Conservation (phyloP, 2,329 filamentous ascomycete species). For the Fusarium chuoi region DNA sequence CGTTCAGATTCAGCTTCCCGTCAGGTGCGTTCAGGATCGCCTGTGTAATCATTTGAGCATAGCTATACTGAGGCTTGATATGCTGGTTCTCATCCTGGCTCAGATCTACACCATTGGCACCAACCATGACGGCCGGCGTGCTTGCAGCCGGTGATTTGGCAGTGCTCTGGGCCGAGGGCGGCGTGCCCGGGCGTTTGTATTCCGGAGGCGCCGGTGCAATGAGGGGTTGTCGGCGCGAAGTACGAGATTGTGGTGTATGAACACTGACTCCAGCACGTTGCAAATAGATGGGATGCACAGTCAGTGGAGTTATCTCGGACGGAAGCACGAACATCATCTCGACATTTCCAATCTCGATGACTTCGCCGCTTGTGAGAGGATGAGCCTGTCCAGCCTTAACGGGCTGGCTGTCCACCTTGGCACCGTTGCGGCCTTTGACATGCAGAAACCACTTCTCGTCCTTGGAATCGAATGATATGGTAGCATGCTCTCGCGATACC, state of each 20-base stretch:
- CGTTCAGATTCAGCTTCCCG: slow-evolving; percentile 88
- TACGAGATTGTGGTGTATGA: slow-evolving; percentile 44
- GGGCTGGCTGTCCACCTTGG: slow-evolving; percentile 80
- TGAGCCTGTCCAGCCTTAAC: slow-evolving; percentile 74
- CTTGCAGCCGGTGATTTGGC: slow-evolving; percentile 49
- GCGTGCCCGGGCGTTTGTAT: slow-evolving; percentile 70
- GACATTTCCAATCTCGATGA: slow-evolving; percentile 89
- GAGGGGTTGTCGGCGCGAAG: slow-evolving; percentile 55
- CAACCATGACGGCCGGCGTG: slow-evolving; percentile 52
- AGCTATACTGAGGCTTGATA: slow-evolving; percentile 95
- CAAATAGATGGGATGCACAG: slow-evolving; percentile 75
- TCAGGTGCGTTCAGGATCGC: slow-evolving; percentile 89
- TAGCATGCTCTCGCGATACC: slow-evolving; percentile 80
- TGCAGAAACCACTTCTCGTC: slow-evolving; percentile 82
- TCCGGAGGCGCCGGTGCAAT: slow-evolving; percentile 70
- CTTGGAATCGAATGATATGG: slow-evolving; percentile 77
- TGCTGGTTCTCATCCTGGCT: slow-evolving; percentile 87
- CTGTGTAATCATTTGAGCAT: slow-evolving; percentile 96
- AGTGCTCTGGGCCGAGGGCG: slow-evolving; percentile 57
- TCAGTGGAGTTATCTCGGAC: slow-evolving; percentile 71
- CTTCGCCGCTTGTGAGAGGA: slow-evolving; percentile 82
- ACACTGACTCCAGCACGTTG: slow-evolving; percentile 70
- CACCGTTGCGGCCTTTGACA: slow-evolving; percentile 91
- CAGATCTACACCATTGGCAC: slow-evolving; percentile 72
- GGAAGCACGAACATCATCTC: slow-evolving; percentile 99